Conservation (phyloP, 2,329 filamentous ascomycete species). For the Colletotrichum zoysiae region DNA sequence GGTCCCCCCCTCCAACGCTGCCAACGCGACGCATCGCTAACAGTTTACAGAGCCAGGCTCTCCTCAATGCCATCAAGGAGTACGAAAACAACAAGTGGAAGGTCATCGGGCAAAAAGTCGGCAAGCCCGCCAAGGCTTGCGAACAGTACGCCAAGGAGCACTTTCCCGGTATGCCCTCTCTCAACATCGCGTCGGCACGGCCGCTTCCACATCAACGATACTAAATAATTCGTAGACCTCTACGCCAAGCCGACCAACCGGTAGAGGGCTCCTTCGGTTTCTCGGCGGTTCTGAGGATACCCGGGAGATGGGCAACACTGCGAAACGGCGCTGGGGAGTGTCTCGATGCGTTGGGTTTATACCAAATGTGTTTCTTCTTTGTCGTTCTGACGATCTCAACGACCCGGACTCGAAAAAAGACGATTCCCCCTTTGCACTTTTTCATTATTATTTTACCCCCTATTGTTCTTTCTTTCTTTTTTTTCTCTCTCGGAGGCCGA, state of each 20-base stretch:
- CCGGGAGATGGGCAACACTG: constrained; percentile 40
- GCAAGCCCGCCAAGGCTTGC: constrained; percentile 91
- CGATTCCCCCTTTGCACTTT: constrained; percentile 42
- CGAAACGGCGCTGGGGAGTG: constrained; percentile 41
- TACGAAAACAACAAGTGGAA: constrained; percentile 99
- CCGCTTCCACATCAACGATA: constrained; percentile 44
- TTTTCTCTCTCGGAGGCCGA: constrained; percentile 28
- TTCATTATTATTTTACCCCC: constrained; percentile 39
- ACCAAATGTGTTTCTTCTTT: constrained; percentile 42
- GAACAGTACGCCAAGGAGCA: constrained; percentile 96
- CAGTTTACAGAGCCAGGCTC: constrained; percentile 73
- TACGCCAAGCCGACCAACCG: constrained; percentile 55
- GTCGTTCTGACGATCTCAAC: constrained; percentile 38
- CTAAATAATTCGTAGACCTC: constrained; percentile 54
- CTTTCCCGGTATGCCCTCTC: constrained; percentile 69
- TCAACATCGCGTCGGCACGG: constrained; percentile 43
- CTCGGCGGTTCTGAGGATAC: constrained; percentile 42
- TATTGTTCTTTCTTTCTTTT: background rate
- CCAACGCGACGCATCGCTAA: constrained; percentile 41
- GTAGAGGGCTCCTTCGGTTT: constrained; percentile 47
- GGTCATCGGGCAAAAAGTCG: constrained; percentile 94
- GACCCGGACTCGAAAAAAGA: constrained; percentile 43
- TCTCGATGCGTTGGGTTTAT: constrained; percentile 44
- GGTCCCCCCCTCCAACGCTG: constrained; percentile 33
- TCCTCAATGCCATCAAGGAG: constrained; percentile 96